Percentiles rank a stretch among this genome's conserved stretches.
These are phyloP conservation scores for Physcomitrellopsis africana DNA, from an alignment of 225 moss, liverwort and hornwort species.

Conservation along the genomic window DNA sequence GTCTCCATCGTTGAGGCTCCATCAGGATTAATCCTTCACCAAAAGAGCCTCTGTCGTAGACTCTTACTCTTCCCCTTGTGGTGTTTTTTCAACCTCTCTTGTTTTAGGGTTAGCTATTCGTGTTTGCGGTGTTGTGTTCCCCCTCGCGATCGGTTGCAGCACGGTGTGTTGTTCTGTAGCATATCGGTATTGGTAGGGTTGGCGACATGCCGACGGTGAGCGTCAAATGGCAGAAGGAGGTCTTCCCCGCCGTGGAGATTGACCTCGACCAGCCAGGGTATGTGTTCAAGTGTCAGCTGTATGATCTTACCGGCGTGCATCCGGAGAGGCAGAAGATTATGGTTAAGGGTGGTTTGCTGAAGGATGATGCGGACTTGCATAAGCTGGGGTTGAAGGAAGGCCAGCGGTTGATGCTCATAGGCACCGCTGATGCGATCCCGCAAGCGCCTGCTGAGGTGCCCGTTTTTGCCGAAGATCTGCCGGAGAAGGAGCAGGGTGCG, in stretches of 20 bases:
- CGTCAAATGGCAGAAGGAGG: conserved; percentile 98
- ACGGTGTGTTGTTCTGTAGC: too few relatives aligned
- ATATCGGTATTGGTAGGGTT: background rate
- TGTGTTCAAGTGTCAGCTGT: conserved; percentile 98
- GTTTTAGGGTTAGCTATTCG: too few relatives aligned
- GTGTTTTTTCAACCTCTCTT: too few relatives aligned
- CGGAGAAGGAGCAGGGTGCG: conserved; percentile 77
- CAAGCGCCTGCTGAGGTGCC: conserved; percentile 76
- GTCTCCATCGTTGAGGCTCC: too few relatives aligned
- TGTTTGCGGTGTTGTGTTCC: too few relatives aligned
- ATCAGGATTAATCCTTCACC: too few relatives aligned
- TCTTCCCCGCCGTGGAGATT: conserved; percentile 85
- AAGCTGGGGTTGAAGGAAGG: conserved; percentile 88
- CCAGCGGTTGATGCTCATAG: conserved; percentile 96
- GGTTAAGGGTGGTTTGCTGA: conserved; percentile 85
- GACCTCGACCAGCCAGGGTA: conserved; percentile 81
- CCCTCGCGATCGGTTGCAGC: too few relatives aligned
- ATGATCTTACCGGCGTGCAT: conserved; percentile 91
- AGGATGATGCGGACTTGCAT: conserved; percentile 83
- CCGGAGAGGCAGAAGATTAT: conserved; percentile 97
- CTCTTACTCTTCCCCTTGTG: too few relatives aligned
- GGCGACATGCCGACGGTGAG: conserved; percentile 73
- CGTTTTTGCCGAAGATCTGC: conserved; percentile 91
- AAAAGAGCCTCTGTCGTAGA: too few relatives aligned
- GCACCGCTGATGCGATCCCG: conserved; percentile 87